Conservation (phyloP, 1,284 basidiomycete genomes). For the Apiotrichum gamsii region DNA sequence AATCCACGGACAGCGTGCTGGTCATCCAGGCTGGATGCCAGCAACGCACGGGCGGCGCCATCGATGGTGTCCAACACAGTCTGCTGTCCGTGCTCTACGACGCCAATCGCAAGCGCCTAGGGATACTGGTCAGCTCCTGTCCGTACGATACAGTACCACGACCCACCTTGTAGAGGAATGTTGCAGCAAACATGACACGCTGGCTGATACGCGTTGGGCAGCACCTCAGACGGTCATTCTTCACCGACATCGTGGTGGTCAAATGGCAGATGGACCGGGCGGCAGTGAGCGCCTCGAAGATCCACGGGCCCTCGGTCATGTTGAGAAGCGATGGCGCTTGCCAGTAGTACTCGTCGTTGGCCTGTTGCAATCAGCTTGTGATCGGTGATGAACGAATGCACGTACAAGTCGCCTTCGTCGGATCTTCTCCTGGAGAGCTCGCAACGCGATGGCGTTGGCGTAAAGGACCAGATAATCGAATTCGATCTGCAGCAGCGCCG, state of each 20-base stretch:
- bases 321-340: not conserved
- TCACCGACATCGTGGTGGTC: not conserved
- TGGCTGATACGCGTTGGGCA: not conserved
- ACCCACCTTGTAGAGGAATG: not conserved
- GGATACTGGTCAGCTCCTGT: not conserved
- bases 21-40: not conserved
- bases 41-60: not conserved
- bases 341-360: not conserved
- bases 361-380: too few relatives aligned
- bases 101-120: not conserved
- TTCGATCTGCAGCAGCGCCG: not conserved
- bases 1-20: not conserved
- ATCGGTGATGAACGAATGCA: too few relatives aligned
- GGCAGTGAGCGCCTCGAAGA: not conserved
- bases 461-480: not conserved
- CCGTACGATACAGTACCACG: too few relatives aligned
- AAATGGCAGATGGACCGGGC: not conserved
- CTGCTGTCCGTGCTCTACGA: not conserved
- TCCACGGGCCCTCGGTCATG: not conserved
- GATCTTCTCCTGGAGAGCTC: not conserved
- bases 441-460: not conserved
- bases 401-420: not conserved
- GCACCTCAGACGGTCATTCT: not conserved
- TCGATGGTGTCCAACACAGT: not conserved
- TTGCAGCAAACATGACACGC: not conserved